Conservation (phyloP, 208 protist genomes). For the Acanthamoeba rhysodes region DNA sequence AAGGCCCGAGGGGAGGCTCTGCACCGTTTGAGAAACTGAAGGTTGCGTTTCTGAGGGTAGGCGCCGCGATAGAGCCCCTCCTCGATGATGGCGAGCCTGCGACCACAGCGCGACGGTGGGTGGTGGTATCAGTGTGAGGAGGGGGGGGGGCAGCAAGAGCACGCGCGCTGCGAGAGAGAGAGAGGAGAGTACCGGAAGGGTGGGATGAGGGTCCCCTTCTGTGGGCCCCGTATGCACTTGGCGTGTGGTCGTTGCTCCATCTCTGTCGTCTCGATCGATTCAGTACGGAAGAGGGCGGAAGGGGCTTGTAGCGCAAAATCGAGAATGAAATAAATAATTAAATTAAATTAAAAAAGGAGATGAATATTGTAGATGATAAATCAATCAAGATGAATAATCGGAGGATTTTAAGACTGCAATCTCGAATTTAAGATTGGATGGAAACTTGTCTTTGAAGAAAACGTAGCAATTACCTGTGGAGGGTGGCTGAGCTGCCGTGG, state of each 20-base stretch:
- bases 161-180: background rate
- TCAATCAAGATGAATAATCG: no score
- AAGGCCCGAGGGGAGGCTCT: background rate
- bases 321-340: no score
- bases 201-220: conserved; percentile 18
- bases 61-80: conserved; percentile 41
- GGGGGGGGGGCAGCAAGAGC: background rate
- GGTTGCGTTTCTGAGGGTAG: conserved; percentile 38
- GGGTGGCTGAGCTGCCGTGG: no score
- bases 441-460: no score
- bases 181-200: background rate
- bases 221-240: conserved; percentile 20
- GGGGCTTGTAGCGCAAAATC: no score
- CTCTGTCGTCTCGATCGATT: background rate
- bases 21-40: conserved; percentile 53
- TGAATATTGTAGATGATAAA: no score
- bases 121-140: background rate
- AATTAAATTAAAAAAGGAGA: no score
- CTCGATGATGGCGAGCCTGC: conserved; percentile 36
- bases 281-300: no score
- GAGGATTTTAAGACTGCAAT: no score
- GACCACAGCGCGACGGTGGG: background rate
- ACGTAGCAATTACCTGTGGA: no score
- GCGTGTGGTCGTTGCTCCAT: background rate
- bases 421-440: no score